Base-by-base conservation (phyloP, 768 basidiomycete species). In the Tricholoma saponaceum region DNA sequence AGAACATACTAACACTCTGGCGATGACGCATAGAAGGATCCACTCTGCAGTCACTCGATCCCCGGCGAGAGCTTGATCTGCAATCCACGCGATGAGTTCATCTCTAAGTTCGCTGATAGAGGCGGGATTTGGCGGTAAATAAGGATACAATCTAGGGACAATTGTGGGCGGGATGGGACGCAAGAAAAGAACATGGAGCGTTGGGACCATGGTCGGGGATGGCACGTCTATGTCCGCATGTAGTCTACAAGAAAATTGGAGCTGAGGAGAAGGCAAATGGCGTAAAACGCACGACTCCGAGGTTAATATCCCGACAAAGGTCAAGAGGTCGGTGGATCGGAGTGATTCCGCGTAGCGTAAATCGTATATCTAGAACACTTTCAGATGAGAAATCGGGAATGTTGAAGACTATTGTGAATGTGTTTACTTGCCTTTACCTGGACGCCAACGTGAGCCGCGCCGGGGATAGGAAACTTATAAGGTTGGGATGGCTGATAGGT, bases 31-130 rank as follows among this genome's bases (percentile, higher is more conserved):
- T 25, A 92, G 74, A 4, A 93, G 74, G 6, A 89, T 75, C 87
- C 87, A 92, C 70, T 92, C 86, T 22, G 90, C 89, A 1, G 85
- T 85, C 20, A 82, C 74, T 28, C 63, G 68, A 64, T 94, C 91
- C 4, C 88, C 86, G 0, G 78, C 87, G 4, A 93, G 75, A 10
- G 78, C 83, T 64, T 89, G 83, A 22, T 78, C 70, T 0, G 90
- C 87, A 51, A 94, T 81, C 92, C 92, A 94, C 0, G 72, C 60
- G 37, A 92, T 76, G 16, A 94, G 74, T 46, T 85, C 80, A 7
- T 76, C 65, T 35, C 87, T 76, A 14, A 83, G 57, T 5, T 65
- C 62, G 13, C 63, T 43, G 13, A 66, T 56, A 23, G 28, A 50
- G 7, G 18, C 3, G 3, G 47, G n/a, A 50, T 51, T 58, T 49